Conservation (phyloP, 148 eudicot genomes). For the Arctostaphylos glauca region DNA sequence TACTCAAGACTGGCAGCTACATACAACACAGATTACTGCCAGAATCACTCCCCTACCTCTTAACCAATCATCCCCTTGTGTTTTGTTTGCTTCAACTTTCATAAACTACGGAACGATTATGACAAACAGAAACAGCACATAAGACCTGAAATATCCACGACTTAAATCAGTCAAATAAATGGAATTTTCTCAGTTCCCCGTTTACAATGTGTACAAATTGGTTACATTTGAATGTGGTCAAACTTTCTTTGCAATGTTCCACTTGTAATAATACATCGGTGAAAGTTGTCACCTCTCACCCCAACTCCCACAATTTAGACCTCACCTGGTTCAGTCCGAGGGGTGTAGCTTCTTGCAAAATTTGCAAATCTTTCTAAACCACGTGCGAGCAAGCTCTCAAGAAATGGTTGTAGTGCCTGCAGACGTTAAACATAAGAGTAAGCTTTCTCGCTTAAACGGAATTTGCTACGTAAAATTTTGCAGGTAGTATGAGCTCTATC, state of each 20-base stretch:
- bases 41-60: no score
- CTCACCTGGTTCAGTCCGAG: conserved; percentile 24
- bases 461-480: neutral
- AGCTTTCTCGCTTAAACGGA: neutral
- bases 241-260: neutral
- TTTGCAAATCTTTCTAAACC: conserved; percentile 79
- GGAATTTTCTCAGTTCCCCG: conserved; percentile 4
- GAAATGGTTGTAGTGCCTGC: conserved; percentile 89
- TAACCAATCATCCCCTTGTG: no score
- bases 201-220: neutral
- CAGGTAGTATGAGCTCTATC: no score
- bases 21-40: no score
- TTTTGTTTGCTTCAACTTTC: no score
- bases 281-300: conserved; percentile 11
- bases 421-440: conserved; percentile 10
- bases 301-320: neutral
- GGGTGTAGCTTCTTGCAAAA: conserved; percentile 48
- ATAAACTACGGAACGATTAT: neutral
- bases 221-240: neutral
- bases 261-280: neutral
- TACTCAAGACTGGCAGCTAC: no score
- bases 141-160: neutral
- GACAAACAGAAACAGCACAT: neutral
- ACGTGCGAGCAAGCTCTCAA: conserved; percentile 60
- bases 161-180: neutral